Conservation (phyloP, 768 basidiomycete genomes). For the Lentinula raphanica region DNA sequence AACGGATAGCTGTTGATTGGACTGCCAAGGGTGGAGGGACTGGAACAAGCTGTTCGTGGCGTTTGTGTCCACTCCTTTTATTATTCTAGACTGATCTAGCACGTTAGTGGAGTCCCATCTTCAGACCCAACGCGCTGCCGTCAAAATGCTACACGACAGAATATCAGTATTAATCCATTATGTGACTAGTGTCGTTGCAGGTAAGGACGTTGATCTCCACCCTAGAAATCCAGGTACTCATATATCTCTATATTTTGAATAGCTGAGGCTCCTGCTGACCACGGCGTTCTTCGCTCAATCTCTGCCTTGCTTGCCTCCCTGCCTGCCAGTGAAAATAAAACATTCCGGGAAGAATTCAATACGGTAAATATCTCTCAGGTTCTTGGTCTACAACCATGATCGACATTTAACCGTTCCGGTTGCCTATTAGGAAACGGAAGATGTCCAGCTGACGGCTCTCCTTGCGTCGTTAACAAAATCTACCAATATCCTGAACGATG, state of each 20-base stretch:
- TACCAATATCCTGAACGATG: conserved; percentile 83
- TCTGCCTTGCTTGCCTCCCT: conserved; percentile 83
- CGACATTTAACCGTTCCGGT: not conserved
- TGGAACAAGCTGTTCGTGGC: conserved; percentile 67
- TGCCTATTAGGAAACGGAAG: conserved; percentile 77
- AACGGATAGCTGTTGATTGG: conserved; percentile 97
- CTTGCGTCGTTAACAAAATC: conserved; percentile 87
- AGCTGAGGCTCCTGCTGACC: conserved; percentile 76
- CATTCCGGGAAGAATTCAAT: conserved; percentile 84
- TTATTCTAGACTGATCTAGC: not conserved
- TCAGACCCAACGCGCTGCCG: conserved; percentile 87
- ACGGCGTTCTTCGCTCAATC: conserved; percentile 76
- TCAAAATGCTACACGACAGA: conserved; percentile 94
- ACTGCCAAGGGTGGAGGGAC: conserved; percentile 82
- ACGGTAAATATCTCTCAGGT: conserved; percentile 47
- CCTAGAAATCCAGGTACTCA: not conserved
- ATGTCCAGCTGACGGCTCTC: conserved; percentile 89
- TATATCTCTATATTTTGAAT: conserved; percentile 1
- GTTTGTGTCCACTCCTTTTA: not conserved
- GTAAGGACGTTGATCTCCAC: conserved; percentile 29
- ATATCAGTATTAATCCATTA: conserved; percentile 85
- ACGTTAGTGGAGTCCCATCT: conserved; percentile 81
- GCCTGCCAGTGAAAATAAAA: conserved; percentile 78
- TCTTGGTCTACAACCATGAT: not conserved
- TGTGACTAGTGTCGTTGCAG: conserved; percentile 68